Evolutionary conservation across 441 rosid species (phyloP).

Genomic region (Pelargonium myrrhifolium): DNA sequence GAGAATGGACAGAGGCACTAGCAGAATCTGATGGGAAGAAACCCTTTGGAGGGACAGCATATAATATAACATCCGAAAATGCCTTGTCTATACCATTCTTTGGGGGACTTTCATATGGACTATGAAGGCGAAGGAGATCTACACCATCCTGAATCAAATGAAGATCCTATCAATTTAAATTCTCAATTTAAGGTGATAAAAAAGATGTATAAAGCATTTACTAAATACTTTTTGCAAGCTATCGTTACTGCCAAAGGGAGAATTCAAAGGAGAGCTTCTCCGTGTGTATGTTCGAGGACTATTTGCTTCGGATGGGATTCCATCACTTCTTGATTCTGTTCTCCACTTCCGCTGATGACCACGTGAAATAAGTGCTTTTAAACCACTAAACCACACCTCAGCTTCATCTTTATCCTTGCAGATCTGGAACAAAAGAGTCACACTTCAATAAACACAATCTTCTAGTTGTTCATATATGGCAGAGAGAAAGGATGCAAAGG

Average conservation of each 20-base stretch:
- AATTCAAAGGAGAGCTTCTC: slow-evolving; percentile 86
- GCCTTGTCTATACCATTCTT: slow-evolving; percentile 71
- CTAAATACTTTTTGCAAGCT: slow-evolving; percentile 67
- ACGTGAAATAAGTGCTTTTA: slow-evolving; percentile 81
- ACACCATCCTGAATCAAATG: slow-evolving; percentile 55
- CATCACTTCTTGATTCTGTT: slow-evolving; percentile 89
- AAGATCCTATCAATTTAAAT: slow-evolving; percentile 17
- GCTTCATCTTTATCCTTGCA: slow-evolving; percentile 99
- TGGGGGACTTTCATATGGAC: slow-evolving; percentile 92
- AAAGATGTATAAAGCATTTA: slow-evolving; percentile 11
- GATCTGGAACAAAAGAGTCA: slow-evolving; percentile 36
- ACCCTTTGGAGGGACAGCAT: slow-evolving; percentile 75
- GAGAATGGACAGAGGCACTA: slow-evolving; percentile 68
- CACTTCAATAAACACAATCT: slow-evolving; percentile 16
- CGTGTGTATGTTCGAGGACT: slow-evolving; percentile 86
- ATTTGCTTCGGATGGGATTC: slow-evolving; percentile 81
- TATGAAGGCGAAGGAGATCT: slow-evolving; percentile 59
- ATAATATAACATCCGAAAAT: slow-evolving; percentile 62
- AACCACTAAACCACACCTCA: slow-evolving; percentile 96
- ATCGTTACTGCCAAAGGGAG: slow-evolving; percentile 88
- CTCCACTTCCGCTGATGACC: slow-evolving; percentile 69
- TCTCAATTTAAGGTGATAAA: slow-evolving; percentile 11
- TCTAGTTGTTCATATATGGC: slow-evolving; percentile 10
- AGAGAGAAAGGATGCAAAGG: slow-evolving; percentile 7
- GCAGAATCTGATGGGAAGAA: slow-evolving; percentile 72